Percentiles rank a stretch among this genome's conserved stretches.
These are phyloP conservation scores for Tricholomella constricta DNA, from an alignment of 768 basidiomycete genomes.

Conservation along the genomic window DNA sequence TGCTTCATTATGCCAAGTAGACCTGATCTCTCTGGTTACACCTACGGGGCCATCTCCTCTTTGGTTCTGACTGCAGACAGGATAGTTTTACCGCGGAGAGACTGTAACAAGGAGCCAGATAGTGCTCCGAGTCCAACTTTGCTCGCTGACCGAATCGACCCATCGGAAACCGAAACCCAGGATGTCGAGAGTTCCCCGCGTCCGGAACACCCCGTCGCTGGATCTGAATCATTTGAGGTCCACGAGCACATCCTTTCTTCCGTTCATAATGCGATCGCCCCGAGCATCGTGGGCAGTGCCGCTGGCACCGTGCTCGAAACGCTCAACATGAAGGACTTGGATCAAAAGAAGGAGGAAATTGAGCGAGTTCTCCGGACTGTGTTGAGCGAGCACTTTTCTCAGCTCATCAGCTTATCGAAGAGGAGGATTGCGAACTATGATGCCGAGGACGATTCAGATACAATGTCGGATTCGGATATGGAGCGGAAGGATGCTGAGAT, in stretches of 20 bases:
- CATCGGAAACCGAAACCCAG: conserved; percentile 92
- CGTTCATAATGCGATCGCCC: conserved; percentile 85
- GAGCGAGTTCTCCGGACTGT: conserved; percentile 72
- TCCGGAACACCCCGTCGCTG: conserved; percentile 89
- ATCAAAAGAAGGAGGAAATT: conserved; percentile 95
- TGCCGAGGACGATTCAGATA: conserved; percentile 84
- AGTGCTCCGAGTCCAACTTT: conserved; percentile 95
- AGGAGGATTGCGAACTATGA: conserved; percentile 97
- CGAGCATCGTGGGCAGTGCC: conserved; percentile 93
- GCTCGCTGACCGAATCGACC: conserved; percentile 87
- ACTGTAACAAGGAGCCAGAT: conserved; percentile 97
- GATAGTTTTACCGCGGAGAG: conserved; percentile 77
- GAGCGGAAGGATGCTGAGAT: conserved; percentile 87
- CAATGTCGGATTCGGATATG: conserved; percentile 73
- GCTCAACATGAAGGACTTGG: conserved; percentile 91
- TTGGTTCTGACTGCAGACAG: conserved; percentile 90
- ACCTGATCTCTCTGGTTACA: conserved; percentile 88
- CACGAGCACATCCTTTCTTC: conserved; percentile 88
- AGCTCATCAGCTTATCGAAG: conserved; percentile 83
- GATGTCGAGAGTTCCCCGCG: conserved; percentile 88
- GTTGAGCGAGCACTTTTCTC: conserved; percentile 74
- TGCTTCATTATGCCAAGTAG: conserved; percentile 40
- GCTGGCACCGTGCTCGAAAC: conserved; percentile 90
- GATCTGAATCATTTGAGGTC: conserved; percentile 91
- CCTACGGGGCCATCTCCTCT: conserved; percentile 94